Evolutionary conservation across 2,329 filamentous ascomycete genomes (phyloP), one percentile per base, ranked within the genome.

Genomic region (Sarocladiaceae sp.): DNA sequence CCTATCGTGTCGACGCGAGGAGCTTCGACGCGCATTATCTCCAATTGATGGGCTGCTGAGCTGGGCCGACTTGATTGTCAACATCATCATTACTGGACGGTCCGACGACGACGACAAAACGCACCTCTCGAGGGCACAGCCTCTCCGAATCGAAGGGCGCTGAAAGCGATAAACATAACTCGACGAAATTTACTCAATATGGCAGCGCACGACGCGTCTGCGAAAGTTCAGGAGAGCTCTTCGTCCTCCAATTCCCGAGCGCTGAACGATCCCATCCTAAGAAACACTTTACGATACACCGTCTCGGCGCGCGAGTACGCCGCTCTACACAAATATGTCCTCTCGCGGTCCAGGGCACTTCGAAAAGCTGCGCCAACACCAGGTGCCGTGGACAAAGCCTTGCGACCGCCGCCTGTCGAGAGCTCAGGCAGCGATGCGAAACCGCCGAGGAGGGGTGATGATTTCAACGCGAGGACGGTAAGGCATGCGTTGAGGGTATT

Each of bases 271-370:
- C 84, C 86, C 4, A 74, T 94, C 50, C 74, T 94, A 46, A 86
- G 87, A 63, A 94, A 93, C 63, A 83, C 88, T 33, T 73, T 96
- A 47, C 83, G 89, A 53, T 90, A 95, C 65, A 93, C 86, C 47
- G 88, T 90, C 59, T 84, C 81, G 6, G 82, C 88, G 33, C 81
- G 83, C 62, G 90, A 96, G 63, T 96, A 96, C 64, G 83, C 87
- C 53, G 70, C 83, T 1, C 76, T 96, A 15, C 88, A 95, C 63
- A 83, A 84, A 57, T 89, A 90, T 58, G 76, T 95, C 44, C 74
- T 93, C 42, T 88, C 86, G 48, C 80, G 83, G 37, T 83, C 86
- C 34, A 72, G 72, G 43, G 60, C 75, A 6, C 63, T 84, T 27
- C 72, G 72, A 44, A 68, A 70, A 50, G 68, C 72, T 21, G 70